Percentiles rank a stretch among this genome's conserved stretches.
These are phyloP conservation scores for Mycosphaerelloides madeirae DNA, from an alignment of 2,329 filamentous ascomycete genomes.

Conservation along the genomic window DNA sequence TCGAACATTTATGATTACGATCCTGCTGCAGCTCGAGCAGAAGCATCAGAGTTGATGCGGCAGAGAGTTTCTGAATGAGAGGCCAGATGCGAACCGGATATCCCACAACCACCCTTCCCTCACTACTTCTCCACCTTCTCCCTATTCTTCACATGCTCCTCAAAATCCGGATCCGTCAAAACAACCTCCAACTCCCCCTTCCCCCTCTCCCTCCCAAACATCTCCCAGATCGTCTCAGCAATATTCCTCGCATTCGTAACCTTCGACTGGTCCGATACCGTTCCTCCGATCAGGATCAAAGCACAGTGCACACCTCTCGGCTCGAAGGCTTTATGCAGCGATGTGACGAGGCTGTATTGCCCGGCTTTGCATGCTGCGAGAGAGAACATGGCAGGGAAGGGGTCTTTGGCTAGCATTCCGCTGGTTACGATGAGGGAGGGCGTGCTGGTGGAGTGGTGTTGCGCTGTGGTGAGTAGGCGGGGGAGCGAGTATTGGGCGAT, in stretches of 20 bases:
- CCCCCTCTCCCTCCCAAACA: constrained; percentile 36
- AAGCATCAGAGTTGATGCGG: neutral
- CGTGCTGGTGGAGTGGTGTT: constrained; percentile 14
- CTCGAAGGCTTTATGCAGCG: constrained; percentile 37
- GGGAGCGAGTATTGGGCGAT: constrained; percentile 45
- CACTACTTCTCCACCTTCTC: neutral
- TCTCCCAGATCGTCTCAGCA: constrained; percentile 40
- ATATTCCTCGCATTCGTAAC: constrained; percentile 42
- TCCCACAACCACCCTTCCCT: no score
- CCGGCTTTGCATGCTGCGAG: constrained; percentile 48
- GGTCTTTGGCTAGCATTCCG: constrained; percentile 41
- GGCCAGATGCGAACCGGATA: no score
- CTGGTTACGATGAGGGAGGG: constrained; percentile 47
- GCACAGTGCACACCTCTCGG: constrained; percentile 42
- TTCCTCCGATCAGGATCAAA: constrained; percentile 42
- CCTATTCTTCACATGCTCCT: neutral
- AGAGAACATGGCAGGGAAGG: constrained; percentile 36
- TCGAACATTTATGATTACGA: neutral
- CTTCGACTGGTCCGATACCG: constrained; percentile 36
- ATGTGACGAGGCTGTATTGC: constrained; percentile 47
- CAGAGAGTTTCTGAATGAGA: no score
- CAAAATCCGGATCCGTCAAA: constrained; percentile 17
- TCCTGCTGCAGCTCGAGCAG: neutral
- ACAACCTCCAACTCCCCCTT: constrained; percentile 34
- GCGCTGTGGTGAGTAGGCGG: constrained; percentile 26